phyloP scores from a whole-genome alignment of 495 filamentous ascomycete genomes.

The Bombardia bombarda region DNA sequence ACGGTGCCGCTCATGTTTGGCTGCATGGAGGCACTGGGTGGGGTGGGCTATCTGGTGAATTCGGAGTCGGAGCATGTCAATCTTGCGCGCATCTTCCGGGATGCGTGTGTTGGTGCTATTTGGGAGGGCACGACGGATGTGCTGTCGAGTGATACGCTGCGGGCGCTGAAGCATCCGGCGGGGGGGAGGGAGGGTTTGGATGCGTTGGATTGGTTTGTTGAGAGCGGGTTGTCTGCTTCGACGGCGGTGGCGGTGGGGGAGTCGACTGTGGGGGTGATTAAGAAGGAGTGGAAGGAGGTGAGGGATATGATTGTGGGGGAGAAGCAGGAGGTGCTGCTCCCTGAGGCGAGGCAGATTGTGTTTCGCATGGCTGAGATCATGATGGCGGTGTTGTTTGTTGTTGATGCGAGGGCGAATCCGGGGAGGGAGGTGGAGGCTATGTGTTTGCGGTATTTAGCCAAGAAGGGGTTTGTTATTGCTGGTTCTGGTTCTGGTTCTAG shows the following conservation, averaged over 20 bases:
- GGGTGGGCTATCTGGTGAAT: constrained; percentile 68
- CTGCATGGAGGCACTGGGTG: constrained; percentile 65
- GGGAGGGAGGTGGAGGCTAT: constrained; percentile 19
- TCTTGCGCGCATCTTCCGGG: constrained; percentile 55
- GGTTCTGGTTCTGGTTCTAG: too few relatives aligned
- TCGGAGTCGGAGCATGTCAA: constrained; percentile 52
- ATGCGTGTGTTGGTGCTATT: constrained; percentile 56
- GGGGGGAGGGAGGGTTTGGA: constrained; percentile 30
- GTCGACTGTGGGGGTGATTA: background rate
- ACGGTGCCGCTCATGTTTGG: constrained; percentile 46
- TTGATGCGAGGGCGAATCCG: constrained; percentile 18
- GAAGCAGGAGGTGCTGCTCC: constrained; percentile 18
- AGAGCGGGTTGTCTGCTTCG: background rate
- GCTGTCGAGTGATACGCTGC: constrained; percentile 52
- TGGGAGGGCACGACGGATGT: constrained; percentile 75
- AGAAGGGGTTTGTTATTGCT: constrained; percentile 16
- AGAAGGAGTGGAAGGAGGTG: constrained; percentile 17
- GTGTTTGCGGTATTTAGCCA: constrained; percentile 20
- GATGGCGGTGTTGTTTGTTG: constrained; percentile 24
- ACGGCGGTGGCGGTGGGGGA: background rate
- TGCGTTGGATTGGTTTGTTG: constrained; percentile 31
- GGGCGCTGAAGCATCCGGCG: constrained; percentile 43
- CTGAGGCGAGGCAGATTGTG: constrained; percentile 24
- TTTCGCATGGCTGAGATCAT: constrained; percentile 27
- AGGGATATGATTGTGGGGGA: constrained; percentile 9